Percentiles rank a stretch among this genome's conserved stretches.
Conservation (phyloP, 129 eudicot species). For the Artemisia argyi region DNA sequence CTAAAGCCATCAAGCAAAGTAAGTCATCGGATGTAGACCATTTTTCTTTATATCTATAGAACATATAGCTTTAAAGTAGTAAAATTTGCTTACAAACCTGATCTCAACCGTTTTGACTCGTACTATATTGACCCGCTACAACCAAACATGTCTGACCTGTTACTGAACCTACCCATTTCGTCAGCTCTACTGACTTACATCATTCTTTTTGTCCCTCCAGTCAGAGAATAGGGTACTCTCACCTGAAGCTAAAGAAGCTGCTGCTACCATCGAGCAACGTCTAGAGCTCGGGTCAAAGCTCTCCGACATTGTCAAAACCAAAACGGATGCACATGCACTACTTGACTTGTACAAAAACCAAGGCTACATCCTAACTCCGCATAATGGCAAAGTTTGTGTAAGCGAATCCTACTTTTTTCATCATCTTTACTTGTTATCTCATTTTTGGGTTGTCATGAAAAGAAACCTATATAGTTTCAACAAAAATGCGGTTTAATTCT, state of each 20-base stretch:
- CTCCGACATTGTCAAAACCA: conserved; percentile 56
- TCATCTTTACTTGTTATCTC: not conserved
- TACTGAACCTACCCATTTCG: not conserved
- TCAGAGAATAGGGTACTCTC: conserved; percentile 54
- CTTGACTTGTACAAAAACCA: conserved; percentile 66
- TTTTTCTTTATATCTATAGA: too few species aligned
- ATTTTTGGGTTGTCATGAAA: too few species aligned
- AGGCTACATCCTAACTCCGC: conserved; percentile 80
- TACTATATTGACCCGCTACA: not conserved
- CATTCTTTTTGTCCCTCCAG: conserved; percentile 32
- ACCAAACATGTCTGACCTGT: not conserved
- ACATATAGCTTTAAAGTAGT: too few species aligned
- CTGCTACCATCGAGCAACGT: conserved; percentile 68
- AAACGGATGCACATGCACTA: conserved; percentile 67
- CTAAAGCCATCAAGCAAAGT: conserved; percentile 62
- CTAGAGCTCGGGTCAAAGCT: conserved; percentile 81
- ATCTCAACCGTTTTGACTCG: too few species aligned
- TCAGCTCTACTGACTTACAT: not conserved
- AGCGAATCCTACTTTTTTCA: conserved; percentile 22
- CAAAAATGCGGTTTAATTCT: too few species aligned
- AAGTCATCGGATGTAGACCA: conserved; percentile 20
- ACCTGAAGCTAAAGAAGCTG: conserved; percentile 78
- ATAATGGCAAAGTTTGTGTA: conserved; percentile 81
- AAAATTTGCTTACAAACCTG: too few species aligned
- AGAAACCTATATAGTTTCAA: not conserved